Percentiles rank a stretch among this genome's conserved stretches.
Conservation (phyloP, 805 yeast species). For the Metschnikowia kunwiensis region DNA sequence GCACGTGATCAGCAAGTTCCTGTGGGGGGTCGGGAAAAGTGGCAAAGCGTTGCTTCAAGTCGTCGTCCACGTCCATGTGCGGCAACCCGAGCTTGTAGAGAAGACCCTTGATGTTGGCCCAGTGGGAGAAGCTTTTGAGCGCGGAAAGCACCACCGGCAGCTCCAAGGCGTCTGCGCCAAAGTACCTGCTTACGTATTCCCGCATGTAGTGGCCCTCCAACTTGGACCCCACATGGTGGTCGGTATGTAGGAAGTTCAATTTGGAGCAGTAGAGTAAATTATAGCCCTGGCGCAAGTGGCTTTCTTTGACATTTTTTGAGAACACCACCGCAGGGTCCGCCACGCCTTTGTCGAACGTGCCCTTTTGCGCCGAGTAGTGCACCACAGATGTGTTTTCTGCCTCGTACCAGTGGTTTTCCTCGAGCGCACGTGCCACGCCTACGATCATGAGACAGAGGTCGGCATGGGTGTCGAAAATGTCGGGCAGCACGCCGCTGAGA, state of each 20-base stretch:
- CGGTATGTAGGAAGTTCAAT: slow-evolving; percentile 53
- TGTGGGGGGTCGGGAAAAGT: slow-evolving; percentile 41
- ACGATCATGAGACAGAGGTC: slow-evolving; percentile 47
- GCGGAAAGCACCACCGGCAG: slow-evolving; percentile 45
- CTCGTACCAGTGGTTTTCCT: slow-evolving; percentile 49
- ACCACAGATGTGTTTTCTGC: slow-evolving; percentile 42
- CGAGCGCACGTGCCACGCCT: slow-evolving; percentile 50
- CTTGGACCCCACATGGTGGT: slow-evolving; percentile 52
- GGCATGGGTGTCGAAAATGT: slow-evolving; percentile 31
- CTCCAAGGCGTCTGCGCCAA: slow-evolving; percentile 38
- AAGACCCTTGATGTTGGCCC: slow-evolving; percentile 52
- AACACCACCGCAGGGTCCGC: slow-evolving; percentile 23
- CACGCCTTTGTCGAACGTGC: slow-evolving; percentile 27
- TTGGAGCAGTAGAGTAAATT: slow-evolving; percentile 44
- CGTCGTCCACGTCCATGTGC: slow-evolving; percentile 31
- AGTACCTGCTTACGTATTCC: slow-evolving; percentile 35
- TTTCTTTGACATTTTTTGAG: slow-evolving; percentile 21
- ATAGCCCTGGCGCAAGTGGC: slow-evolving; percentile 42
- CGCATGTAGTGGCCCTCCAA: slow-evolving; percentile 46
- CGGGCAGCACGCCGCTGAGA: slow-evolving; percentile 30
- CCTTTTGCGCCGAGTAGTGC: slow-evolving; percentile 30
- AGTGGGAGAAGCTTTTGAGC: slow-evolving; percentile 50
- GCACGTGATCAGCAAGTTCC: slow-evolving; percentile 39
- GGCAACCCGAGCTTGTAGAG: slow-evolving; percentile 41
- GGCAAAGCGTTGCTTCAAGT: slow-evolving; percentile 29